Evolutionary conservation across 768 basidiomycete species (phyloP).

Genomic region (Hysterangium stoloniferum): DNA sequence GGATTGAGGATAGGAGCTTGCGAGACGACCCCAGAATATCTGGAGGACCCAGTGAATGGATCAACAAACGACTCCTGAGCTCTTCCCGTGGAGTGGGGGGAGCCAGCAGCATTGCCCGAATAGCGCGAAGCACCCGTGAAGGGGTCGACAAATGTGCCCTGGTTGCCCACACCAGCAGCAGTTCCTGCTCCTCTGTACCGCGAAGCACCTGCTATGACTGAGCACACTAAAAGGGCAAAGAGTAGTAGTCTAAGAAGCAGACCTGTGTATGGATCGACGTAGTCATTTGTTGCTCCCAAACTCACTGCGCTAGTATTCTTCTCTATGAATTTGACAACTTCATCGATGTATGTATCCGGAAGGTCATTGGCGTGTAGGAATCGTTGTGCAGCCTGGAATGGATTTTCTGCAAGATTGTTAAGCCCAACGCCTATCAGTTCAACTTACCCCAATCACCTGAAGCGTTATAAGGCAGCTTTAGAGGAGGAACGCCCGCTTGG

Average conservation of each 20-base stretch:
- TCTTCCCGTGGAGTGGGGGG: conserved; percentile 20
- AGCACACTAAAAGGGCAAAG: conserved; percentile 8
- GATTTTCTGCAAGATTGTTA: conserved; percentile 60
- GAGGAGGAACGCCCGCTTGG: conserved; percentile 81
- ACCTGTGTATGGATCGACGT: conserved; percentile 90
- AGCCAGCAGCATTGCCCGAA: background rate
- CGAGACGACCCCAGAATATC: conserved; percentile 31
- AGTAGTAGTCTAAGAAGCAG: conserved; percentile 6
- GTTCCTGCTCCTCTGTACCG: conserved; percentile 45
- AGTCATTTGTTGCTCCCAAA: conserved; percentile 45
- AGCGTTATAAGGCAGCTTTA: conserved; percentile 92
- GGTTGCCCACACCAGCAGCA: conserved; percentile 22
- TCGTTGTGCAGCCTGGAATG: conserved; percentile 79
- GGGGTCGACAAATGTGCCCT: conserved; percentile 50
- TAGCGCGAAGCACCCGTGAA: conserved; percentile 69
- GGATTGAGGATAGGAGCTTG: conserved; percentile 22
- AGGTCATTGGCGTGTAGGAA: conserved; percentile 84
- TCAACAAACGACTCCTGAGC: conserved; percentile 42
- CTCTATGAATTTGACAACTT: conserved; percentile 91
- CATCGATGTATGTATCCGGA: conserved; percentile 73
- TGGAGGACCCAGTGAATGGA: conserved; percentile 66
- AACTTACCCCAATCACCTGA: conserved; percentile 44
- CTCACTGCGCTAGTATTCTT: conserved; percentile 78
- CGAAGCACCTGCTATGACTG: conserved; percentile 40
- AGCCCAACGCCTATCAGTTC: background rate